A percentile compares a stretch with the other conserved stretches of the same genome.
Conservation (phyloP, 2,329 filamentous ascomycete species). For the Neurospora crassa region DNA sequence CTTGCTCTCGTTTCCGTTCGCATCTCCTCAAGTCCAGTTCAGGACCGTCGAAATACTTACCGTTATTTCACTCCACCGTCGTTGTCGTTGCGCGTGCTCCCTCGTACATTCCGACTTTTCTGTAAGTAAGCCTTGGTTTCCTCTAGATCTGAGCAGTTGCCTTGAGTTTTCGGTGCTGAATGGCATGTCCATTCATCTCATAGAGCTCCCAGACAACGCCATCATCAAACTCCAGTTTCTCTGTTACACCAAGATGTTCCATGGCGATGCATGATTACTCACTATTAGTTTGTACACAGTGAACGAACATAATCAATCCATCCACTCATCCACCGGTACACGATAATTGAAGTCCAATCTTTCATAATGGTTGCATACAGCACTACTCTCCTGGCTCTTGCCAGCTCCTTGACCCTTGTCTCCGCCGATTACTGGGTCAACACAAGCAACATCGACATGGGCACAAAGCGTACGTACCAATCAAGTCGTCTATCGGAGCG, state of each 20-base stretch:
- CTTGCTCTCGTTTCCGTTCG: not conserved
- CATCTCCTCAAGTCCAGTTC: not conserved
- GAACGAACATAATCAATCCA: not conserved
- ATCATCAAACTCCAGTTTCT: not conserved
- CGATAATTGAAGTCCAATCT: not conserved
- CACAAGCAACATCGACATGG: constrained; percentile 46
- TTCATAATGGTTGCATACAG: constrained; percentile 44
- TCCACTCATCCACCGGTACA: not conserved
- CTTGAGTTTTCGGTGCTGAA: not conserved
- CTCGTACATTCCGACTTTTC: not conserved
- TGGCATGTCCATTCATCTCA: not conserved
- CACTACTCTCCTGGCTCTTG: constrained; percentile 43
- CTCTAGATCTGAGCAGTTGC: not conserved
- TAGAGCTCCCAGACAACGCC: not conserved
- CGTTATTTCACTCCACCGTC: not conserved
- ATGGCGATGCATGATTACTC: not conserved
- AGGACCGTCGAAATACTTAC: not conserved
- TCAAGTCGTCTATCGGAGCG: not conserved
- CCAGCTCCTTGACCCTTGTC: constrained; percentile 40
- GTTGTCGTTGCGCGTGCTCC: not conserved
- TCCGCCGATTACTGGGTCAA: constrained; percentile 52
- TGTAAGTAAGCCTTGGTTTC: not conserved
- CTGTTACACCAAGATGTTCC: not conserved
- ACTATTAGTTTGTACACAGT: not conserved
- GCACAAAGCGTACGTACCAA: constrained; percentile 38